A percentile compares a stretch with the other conserved stretches of the same genome.
Evolutionary conservation across 139 green algal species (phyloP).

Genomic region (Auxenochlorella pyrenoidosa): DNA sequence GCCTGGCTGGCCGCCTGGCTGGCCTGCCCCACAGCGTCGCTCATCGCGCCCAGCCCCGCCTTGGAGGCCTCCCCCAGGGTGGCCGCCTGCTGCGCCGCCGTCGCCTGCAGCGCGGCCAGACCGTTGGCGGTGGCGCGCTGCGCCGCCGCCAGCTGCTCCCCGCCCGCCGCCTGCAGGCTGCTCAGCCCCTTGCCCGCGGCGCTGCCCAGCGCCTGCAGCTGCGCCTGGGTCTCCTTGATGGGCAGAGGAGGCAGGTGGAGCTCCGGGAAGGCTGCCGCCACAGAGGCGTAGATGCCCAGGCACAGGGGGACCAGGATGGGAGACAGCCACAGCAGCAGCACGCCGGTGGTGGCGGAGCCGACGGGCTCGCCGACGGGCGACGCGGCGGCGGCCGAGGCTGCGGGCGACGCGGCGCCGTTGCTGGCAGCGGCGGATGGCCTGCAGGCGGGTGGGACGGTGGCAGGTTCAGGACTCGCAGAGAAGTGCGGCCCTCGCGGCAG

Average conservation of each 20-base stretch:
- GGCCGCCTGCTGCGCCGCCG: not conserved
- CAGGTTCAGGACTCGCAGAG: not conserved
- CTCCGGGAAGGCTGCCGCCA: not conserved
- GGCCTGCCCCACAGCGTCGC: not conserved
- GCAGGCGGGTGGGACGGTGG: not conserved
- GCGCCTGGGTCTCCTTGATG: not conserved
- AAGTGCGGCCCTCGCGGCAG: not conserved
- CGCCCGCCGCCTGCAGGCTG: not conserved
- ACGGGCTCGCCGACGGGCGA: not conserved
- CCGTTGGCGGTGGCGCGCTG: not conserved
- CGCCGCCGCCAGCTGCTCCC: not conserved
- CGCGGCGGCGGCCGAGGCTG: not conserved
- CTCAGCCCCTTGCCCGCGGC: not conserved
- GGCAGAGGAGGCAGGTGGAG: not conserved
- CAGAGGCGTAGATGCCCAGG: not conserved
- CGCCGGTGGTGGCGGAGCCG: not conserved
- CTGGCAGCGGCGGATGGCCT: not conserved
- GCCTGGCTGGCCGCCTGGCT: no score
- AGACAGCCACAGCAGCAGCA: not conserved
- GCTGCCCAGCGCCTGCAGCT: not conserved
- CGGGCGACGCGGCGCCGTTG: not conserved
- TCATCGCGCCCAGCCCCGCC: not conserved
- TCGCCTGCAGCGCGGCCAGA: not conserved
- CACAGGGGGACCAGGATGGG: not conserved
- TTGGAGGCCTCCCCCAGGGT: not conserved